These are phyloP conservation scores for Pleurotus ostreatus DNA, from an alignment of 768 basidiomycete species.

Conservation along the genomic window DNA sequence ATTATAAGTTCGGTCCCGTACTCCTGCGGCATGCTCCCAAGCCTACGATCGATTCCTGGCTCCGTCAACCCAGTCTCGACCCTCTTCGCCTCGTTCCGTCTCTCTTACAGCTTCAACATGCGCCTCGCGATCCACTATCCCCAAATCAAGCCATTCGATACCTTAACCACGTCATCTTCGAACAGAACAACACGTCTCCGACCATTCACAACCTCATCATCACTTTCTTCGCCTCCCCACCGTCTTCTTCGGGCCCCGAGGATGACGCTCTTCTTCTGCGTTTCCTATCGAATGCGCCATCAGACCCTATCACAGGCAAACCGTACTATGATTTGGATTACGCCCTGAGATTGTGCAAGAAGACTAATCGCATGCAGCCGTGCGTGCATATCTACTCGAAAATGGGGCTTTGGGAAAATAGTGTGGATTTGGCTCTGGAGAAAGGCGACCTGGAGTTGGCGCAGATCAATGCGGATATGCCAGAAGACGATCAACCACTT, in stretches of 20 bases:
- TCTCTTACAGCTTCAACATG: conserved; percentile 74
- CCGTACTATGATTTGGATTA: conserved; percentile 98
- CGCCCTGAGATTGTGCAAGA: conserved; percentile 88
- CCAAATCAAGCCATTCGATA: conserved; percentile 89
- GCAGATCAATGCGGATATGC: conserved; percentile 92
- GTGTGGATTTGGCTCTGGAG: conserved; percentile 90
- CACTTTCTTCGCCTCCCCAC: conserved; percentile 68
- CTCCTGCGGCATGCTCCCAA: conserved; percentile 84
- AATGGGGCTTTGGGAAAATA: conserved; percentile 96
- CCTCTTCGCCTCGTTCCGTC: conserved; percentile 87
- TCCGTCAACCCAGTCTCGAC: conserved; percentile 76
- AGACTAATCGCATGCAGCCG: conserved; percentile 72
- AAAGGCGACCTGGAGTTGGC: conserved; percentile 95
- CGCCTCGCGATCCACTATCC: conserved; percentile 64
- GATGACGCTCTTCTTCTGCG: conserved; percentile 78
- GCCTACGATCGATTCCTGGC: conserved; percentile 90
- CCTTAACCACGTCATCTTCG: conserved; percentile 80
- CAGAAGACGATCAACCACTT: conserved; percentile 81
- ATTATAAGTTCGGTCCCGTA: conserved; percentile 89
- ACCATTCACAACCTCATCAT: conserved; percentile 93
- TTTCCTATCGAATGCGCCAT: conserved; percentile 79
- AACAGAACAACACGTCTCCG: conserved; percentile 73
- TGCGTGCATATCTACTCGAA: conserved; percentile 97
- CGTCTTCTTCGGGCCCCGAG: conserved; percentile 38
- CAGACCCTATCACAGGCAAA: conserved; percentile 75